Evolutionary conservation across 805 yeast species (phyloP), one percentile per base, ranked within the genome.

Genomic region (Hyphopichia homilentoma): DNA sequence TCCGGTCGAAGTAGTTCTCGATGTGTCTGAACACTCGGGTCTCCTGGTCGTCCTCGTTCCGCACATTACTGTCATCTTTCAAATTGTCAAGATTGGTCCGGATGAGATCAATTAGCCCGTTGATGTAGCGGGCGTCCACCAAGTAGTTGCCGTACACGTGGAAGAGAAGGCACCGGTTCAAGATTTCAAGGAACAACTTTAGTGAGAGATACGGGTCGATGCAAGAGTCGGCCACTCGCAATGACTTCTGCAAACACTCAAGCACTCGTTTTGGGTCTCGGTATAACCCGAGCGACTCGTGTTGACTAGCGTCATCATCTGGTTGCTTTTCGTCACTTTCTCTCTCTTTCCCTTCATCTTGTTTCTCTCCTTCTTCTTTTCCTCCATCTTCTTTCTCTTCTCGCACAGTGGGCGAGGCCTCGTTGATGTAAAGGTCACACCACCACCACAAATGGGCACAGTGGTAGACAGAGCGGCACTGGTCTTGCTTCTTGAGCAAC

Each of bases 391-490:
- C 30, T 6, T 38, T 35, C 3, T 24, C 30, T 18, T 27, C 45
- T n/a, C 26, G 25, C 1, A 51, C 52, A 1, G 64, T 59, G 1
- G 63, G 60, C 8, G 61, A 51, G 5, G 45, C 57, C n/a, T 32
- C 31, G 20, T 37, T 38, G n/a, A 56, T 50, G 32, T 53, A 54
- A 12, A 69, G 40, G 38, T 84, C 88, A 16, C 81, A 78, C 50
- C 90, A 83, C 93, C 95, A 85, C 96, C 96, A 93, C 30, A 93
- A 61, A 58, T 93, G 97, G 1, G 95, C 80, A 26, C 96, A 89
- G 32, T 77, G 59, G 52, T 84, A 86, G 5, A 88, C 95, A 0
- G 95, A 81, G 11, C 97, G 76, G 55, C 97, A 89, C 57, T 93
- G 98, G 50, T 90, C 97, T 21, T 93, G 88, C 55, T 90, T 90